phyloP scores from a whole-genome alignment of 441 rosid species.

The Gossypium aridum region DNA sequence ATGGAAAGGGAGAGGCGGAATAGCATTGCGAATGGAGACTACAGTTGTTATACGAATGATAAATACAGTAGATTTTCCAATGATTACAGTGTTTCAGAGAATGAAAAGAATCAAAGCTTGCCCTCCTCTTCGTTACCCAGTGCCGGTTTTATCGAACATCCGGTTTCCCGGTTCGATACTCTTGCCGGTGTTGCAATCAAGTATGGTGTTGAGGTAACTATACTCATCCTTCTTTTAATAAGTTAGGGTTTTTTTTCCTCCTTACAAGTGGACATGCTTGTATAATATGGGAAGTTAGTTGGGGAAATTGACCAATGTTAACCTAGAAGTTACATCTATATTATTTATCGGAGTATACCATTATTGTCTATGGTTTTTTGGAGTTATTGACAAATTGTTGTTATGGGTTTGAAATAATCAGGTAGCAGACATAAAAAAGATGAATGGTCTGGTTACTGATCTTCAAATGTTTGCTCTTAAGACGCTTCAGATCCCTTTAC shows the following conservation, averaged over 20 bases:
- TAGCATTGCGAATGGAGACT: slow-evolving; percentile 12
- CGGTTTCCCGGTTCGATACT: slow-evolving; percentile 32
- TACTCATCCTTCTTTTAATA: background rate
- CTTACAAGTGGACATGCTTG: background rate
- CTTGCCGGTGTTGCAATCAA: slow-evolving; percentile 41
- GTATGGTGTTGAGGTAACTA: slow-evolving; percentile 36
- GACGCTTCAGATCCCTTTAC: slow-evolving; percentile 56
- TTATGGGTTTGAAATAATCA: slow-evolving; percentile 13
- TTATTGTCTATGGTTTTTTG: background rate
- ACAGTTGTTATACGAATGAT: background rate
- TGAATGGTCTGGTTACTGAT: slow-evolving; percentile 65
- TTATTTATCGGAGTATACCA: background rate
- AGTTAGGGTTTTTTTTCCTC: background rate
- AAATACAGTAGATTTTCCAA: slow-evolving; percentile 2
- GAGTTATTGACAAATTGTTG: background rate
- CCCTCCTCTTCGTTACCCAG: slow-evolving; percentile 8
- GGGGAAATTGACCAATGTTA: background rate
- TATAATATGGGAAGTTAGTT: background rate
- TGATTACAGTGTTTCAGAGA: background rate
- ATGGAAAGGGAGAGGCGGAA: slow-evolving; percentile 18
- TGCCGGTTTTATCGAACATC: slow-evolving; percentile 22
- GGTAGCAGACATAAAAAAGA: slow-evolving; percentile 67
- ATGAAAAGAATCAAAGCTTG: background rate
- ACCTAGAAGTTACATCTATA: background rate
- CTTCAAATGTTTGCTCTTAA: slow-evolving; percentile 75